Percentiles rank a stretch among this genome's conserved stretches.
Conservation (phyloP, 176 grass and related monocot genomes). For the Guadua angustifolia region DNA sequence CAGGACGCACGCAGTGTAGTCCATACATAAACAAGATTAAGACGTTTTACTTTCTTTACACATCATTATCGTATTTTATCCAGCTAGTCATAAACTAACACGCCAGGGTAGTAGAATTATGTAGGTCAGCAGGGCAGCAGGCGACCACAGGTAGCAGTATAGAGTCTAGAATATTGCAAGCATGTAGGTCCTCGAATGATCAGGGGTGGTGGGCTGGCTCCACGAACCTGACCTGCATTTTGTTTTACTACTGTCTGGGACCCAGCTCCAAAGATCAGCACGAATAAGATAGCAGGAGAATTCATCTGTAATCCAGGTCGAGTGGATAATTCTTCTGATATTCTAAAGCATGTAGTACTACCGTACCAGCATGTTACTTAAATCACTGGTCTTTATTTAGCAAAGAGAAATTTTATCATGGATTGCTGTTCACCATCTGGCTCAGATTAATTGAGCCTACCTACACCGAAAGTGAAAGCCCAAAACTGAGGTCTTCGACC, state of each 20-base stretch:
- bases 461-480: slow-evolving; percentile 35
- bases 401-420: not conserved
- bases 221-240: not conserved
- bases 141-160: not conserved
- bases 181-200: slow-evolving; percentile 37
- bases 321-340: not conserved
- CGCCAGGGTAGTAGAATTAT: not conserved
- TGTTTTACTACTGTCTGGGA: slow-evolving; percentile 2
- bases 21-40: slow-evolving; percentile 17
- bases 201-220: slow-evolving; percentile 24
- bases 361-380: not conserved
- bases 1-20: not conserved
- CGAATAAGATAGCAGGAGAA: not conserved
- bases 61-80: slow-evolving; percentile 23
- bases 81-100: slow-evolving; percentile 23
- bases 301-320: not conserved
- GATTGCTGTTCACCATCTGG: not conserved
- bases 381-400: not conserved
- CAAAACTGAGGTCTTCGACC: not conserved
- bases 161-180: slow-evolving; percentile 44
- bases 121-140: slow-evolving; percentile 39
- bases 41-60: slow-evolving; percentile 34
- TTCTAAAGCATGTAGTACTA: not conserved
- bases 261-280: not conserved
- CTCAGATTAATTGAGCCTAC: not conserved